A percentile compares a stretch with the other conserved stretches of the same genome.
Evolutionary conservation across 352 stramenopile genomes (phyloP).

Genomic region (Phytophthora ramorum): DNA sequence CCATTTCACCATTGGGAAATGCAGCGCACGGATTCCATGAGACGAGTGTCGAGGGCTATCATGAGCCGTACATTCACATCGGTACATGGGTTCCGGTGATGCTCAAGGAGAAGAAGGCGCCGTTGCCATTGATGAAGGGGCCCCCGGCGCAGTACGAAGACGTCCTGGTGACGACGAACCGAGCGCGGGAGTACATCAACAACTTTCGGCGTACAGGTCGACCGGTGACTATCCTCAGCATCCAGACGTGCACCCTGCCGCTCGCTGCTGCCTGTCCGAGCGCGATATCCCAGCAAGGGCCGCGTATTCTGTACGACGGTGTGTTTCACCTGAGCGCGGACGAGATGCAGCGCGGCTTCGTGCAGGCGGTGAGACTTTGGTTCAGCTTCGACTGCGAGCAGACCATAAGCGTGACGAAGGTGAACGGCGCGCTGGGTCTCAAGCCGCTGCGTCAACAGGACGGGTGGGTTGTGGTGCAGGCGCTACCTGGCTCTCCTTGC

Average conservation of each 20-base stretch:
- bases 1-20: conserved; percentile 47
- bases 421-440: conserved; percentile 65
- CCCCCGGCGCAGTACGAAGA: conserved; percentile 60
- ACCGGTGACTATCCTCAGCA: conserved; percentile 73
- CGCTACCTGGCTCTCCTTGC: conserved; percentile 62
- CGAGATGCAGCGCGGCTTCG: conserved; percentile 62
- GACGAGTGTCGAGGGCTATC: conserved; percentile 26
- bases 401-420: conserved; percentile 83
- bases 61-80: conserved; percentile 82
- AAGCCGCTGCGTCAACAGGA: conserved; percentile 81
- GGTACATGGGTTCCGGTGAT: conserved; percentile 77
- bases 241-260: conserved; percentile 69
- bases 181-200: conserved; percentile 71
- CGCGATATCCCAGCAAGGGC: conserved; percentile 68
- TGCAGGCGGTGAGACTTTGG: conserved; percentile 77
- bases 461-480: conserved; percentile 79
- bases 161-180: conserved; percentile 68
- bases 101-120: conserved; percentile 47
- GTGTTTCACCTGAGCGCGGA: conserved; percentile 63
- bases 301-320: conserved; percentile 64
- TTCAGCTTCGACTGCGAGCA: conserved; percentile 86
- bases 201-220: conserved; percentile 59
- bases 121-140: conserved; percentile 47
- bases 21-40: conserved; percentile 19
- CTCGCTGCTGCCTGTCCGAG: conserved; percentile 67